Conservation (phyloP, 1,284 basidiomycete species). For the Bondarzewia mesenterica region DNA sequence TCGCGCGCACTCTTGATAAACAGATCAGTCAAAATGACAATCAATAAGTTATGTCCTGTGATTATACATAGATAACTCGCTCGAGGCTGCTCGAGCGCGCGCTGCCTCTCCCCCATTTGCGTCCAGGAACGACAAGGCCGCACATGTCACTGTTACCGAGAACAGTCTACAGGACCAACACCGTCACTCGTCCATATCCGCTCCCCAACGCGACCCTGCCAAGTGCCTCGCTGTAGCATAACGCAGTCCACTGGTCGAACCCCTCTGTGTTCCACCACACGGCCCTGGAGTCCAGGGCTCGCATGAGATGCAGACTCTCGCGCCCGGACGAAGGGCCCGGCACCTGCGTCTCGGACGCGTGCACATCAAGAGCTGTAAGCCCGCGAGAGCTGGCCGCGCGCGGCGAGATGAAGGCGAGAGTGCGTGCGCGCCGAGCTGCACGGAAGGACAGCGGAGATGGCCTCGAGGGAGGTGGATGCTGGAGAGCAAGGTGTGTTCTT, state of each 20-base stretch:
- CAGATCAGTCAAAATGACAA: no score
- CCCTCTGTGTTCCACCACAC: not conserved
- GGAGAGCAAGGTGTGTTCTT: not conserved
- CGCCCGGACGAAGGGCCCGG: no score
- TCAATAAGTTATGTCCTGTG: no score
- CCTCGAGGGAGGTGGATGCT: not conserved
- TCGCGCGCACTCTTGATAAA: no score
- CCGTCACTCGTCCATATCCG: slow-evolving; percentile 1
- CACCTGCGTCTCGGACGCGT: not conserved
- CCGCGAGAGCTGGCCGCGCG: not conserved
- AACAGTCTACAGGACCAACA: not conserved
- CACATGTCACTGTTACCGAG: no score
- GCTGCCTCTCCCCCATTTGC: no score
- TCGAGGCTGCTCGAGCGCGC: no score
- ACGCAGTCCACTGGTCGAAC: not conserved
- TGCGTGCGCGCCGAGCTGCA: not conserved
- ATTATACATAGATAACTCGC: no score
- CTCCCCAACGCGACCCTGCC: not conserved
- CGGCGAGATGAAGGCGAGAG: not conserved
- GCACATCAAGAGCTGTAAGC: not conserved
- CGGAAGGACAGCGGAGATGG: not conserved
- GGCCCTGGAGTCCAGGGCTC: not conserved
- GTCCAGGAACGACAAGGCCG: no score
- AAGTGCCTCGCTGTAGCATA: not conserved
- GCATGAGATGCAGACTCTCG: not conserved